Evolutionary conservation across 192 early-diverging fungal species (phyloP).

Genomic region (Phycomyces nitens): DNA sequence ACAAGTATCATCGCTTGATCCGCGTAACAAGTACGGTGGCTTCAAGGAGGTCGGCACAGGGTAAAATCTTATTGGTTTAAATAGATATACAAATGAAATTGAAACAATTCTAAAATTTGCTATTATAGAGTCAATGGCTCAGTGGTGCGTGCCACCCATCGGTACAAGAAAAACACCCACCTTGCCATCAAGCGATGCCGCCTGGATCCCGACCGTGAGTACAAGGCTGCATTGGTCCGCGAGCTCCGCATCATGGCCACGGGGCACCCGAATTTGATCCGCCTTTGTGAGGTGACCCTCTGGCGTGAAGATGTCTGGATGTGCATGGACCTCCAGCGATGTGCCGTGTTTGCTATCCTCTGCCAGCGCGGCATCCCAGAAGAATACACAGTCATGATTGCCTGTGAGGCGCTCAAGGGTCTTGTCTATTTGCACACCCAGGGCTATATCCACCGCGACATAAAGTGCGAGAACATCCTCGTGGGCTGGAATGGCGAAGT

Average conservation of each 20-base stretch:
- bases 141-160: constrained; percentile 27
- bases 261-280: constrained; percentile 30
- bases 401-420: constrained; percentile 35
- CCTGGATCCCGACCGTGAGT: constrained; percentile 34
- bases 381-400: constrained; percentile 35
- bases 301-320: constrained; percentile 41
- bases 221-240: constrained; percentile 30
- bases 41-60: constrained; percentile 25
- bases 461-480: constrained; percentile 45
- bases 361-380: constrained; percentile 40
- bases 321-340: constrained; percentile 36
- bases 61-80: too few relatives aligned
- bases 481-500: constrained; percentile 38
- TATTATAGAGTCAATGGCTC: constrained; percentile 36
- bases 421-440: constrained; percentile 37
- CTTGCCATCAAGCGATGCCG: constrained; percentile 37
- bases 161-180: constrained; percentile 22
- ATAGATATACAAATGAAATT: too few relatives aligned
- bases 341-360: constrained; percentile 36
- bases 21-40: constrained; percentile 20
- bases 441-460: constrained; percentile 47
- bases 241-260: constrained; percentile 39
- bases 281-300: constrained; percentile 30
- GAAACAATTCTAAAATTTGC: too few relatives aligned
- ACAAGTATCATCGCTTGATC: constrained; percentile 24